Percentiles rank a stretch among this genome's conserved stretches.
These are phyloP conservation scores for Saccharomyces hybrid DNA, from an alignment of 1,139 yeast species.

Conservation along the genomic window DNA sequence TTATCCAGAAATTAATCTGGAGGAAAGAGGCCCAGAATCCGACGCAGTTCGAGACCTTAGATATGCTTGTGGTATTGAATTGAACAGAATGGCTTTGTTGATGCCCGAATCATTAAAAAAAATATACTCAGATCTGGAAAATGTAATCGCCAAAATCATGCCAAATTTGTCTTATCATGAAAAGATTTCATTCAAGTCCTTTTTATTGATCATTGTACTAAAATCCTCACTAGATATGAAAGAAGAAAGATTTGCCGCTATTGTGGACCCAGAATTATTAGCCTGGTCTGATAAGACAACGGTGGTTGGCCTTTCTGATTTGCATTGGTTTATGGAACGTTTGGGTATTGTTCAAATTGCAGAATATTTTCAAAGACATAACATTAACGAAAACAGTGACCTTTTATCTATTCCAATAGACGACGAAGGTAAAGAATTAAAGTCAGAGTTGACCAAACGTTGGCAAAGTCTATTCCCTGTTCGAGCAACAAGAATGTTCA, in stretches of 20 bases:
- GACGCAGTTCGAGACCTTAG: conserved; percentile 82
- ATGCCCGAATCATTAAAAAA: conserved; percentile 86
- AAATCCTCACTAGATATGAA: conserved; percentile 65
- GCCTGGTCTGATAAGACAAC: conserved; percentile 94
- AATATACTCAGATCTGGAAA: conserved; percentile 74
- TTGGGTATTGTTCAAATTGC: conserved; percentile 92
- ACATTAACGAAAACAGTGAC: conserved; percentile 70
- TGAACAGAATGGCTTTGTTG: conserved; percentile 83
- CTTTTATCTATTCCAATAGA: conserved; percentile 77
- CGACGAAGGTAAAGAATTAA: conserved; percentile 73
- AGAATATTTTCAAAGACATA: conserved; percentile 75
- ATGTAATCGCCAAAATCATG: conserved; percentile 66
- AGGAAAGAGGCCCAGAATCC: conserved; percentile 59
- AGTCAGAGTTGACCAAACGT: conserved; percentile 71
- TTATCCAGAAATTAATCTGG: conserved; percentile 52
- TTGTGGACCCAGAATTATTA: conserved; percentile 84
- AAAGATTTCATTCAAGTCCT: conserved; percentile 87
- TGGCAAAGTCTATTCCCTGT: conserved; percentile 95
- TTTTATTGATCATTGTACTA: conserved; percentile 82
- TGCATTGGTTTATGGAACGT: conserved; percentile 97
- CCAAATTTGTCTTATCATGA: conserved; percentile 82
- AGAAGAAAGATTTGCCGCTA: conserved; percentile 68
- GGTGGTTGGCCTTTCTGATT: conserved; percentile 76
- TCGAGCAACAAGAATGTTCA: conserved; percentile 87
- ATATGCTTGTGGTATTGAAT: conserved; percentile 89